Percentiles rank a stretch among this genome's conserved stretches.
These are phyloP conservation scores for Nicotiana obtusifolia DNA, from an alignment of 257 asterid genomes.

Conservation along the genomic window DNA sequence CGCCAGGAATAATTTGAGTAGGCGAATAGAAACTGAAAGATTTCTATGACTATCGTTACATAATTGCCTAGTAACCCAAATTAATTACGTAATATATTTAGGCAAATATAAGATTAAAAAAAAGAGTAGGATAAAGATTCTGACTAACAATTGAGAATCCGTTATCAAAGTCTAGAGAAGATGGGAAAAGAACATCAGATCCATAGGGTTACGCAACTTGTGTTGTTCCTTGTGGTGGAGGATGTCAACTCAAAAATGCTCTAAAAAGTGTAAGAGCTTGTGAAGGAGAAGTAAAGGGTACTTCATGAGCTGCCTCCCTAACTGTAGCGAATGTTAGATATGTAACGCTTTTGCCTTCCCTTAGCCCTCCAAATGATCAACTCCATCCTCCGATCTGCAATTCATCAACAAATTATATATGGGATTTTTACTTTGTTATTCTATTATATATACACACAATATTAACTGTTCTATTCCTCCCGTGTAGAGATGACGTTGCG, in stretches of 20 bases:
- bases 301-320: constrained; percentile 24
- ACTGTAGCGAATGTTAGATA: constrained; percentile 23
- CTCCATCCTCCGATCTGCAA: constrained; percentile 24
- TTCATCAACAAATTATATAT: not conserved
- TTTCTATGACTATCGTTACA: too few relatives aligned
- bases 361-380: constrained; percentile 14
- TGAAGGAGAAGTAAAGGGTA: constrained; percentile 27
- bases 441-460: not conserved
- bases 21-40: too few relatives aligned
- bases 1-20: too few relatives aligned
- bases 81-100: too few relatives aligned
- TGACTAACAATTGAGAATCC: not conserved
- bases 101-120: not conserved
- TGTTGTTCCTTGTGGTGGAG: constrained; percentile 2
- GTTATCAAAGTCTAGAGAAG: not conserved
- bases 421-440: too few relatives aligned
- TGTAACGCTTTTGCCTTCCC: not conserved
- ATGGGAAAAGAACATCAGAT: not conserved
- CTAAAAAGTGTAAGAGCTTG: constrained; percentile 19
- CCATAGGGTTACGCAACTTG: not conserved
- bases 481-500: too few relatives aligned
- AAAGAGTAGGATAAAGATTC: not conserved
- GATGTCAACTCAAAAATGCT: constrained; percentile 7
- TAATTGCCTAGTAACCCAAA: too few relatives aligned
- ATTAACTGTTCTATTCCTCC: too few relatives aligned